Conservation (phyloP, 768 basidiomycete genomes). For the Suillus bovinus region DNA sequence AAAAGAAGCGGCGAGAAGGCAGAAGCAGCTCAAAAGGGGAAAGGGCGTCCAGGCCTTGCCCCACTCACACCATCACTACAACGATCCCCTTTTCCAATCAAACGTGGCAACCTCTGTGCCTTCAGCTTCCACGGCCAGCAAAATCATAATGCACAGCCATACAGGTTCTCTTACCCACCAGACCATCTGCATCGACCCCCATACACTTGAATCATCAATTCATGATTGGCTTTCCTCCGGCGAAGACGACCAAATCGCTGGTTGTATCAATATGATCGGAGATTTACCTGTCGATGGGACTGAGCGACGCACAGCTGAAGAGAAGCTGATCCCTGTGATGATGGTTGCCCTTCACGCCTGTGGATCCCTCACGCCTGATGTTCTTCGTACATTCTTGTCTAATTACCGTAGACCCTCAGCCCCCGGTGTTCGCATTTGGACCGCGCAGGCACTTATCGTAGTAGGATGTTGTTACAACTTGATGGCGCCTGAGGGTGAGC, state of each 20-base stretch:
- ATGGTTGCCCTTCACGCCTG: constrained; percentile 76
- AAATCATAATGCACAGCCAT: not conserved
- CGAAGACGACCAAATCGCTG: constrained; percentile 1
- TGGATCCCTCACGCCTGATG: constrained; percentile 69
- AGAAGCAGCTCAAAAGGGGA: constrained; percentile 13
- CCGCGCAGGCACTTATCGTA: constrained; percentile 51
- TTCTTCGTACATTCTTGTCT: constrained; percentile 54
- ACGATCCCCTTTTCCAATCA: not conserved
- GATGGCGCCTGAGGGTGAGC: constrained; percentile 49
- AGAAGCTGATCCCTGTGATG: constrained; percentile 44
- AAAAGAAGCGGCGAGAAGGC: constrained; percentile 22
- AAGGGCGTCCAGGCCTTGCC: constrained; percentile 6
- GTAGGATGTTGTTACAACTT: constrained; percentile 85
- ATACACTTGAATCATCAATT: constrained; percentile 45
- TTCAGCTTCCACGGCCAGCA: constrained; percentile 2
- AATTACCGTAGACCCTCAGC: constrained; percentile 20
- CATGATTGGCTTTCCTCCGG: constrained; percentile 49
- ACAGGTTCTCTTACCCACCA: constrained; percentile 50
- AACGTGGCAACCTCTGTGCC: constrained; percentile 2
- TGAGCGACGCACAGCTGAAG: not conserved
- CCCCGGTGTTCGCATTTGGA: constrained; percentile 39
- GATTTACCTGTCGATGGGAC: not conserved
- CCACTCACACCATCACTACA: not conserved
- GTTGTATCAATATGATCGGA: not conserved
- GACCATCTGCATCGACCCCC: constrained; percentile 54